Base-by-base conservation (phyloP, 129 eudicot genomes). In the Ambrosia artemisiifolia region DNA sequence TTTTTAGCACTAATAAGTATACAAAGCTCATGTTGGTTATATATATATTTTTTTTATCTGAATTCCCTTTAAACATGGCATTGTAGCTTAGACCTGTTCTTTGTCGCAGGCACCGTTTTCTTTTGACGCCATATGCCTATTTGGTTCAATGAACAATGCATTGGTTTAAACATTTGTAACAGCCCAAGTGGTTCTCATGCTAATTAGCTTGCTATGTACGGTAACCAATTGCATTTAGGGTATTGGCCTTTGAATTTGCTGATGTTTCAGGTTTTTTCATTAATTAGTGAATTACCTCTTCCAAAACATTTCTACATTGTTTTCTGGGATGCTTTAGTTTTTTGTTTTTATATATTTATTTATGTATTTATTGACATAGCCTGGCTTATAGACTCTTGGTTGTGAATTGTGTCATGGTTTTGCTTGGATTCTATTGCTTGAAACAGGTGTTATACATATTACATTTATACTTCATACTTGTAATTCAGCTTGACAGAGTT, bases 61-160 rank as follows among this genome's bases (percentile, higher is more conserved):
- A 30, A 61, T 59, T 46, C 43, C 46, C 13, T 17, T 12, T 67
- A 7, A 40, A 59, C 7, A 11, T 17, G 49, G 50, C 77, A 6
- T 48, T 28, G 9, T 72, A 72, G 48, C 48, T 28, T 72, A 17
- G 63, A 18, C 14, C 46, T 32, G 43, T 1, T 60, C n/a, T 9
- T 38, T 49, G 19, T 5, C 1, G 67, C 36, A 2, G 13, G 49
- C 2, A 44, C 49, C 49, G 54, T 7, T 17, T 44, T 44, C 49
- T 44, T 63, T 63, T 63, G 63, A n/a, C 53, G 34, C 16, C 47
- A 30, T 33, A 33, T 34, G 28, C n/a, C 20, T 33, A 48, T 46
- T n/a, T 73, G 49, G 63, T 47, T 73, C 17, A 63, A 49, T 74
- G 53, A 9, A 40, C 40, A 14, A 69, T 61, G 47, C 20, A 17